Evolutionary conservation across 2,329 filamentous ascomycete genomes (phyloP).

Genomic region (Diaporthe citrichinensis): DNA sequence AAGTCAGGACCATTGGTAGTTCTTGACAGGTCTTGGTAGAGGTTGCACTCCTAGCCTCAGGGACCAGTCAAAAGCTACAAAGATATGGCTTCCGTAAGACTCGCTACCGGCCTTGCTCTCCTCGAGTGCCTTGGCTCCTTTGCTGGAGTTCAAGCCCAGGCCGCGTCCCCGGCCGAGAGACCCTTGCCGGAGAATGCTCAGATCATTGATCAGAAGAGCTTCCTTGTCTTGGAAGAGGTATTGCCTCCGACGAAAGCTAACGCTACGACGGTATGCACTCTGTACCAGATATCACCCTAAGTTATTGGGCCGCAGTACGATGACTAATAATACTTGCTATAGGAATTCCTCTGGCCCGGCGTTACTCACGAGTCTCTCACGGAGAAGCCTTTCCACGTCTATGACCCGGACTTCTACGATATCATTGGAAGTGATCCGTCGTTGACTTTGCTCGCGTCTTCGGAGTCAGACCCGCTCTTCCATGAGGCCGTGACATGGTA

Average conservation of each 20-base stretch:
- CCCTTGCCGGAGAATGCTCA: slow-evolving; percentile 2
- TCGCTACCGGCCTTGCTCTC: slow-evolving; percentile 1
- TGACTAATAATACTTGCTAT: neutral
- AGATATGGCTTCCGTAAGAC: slow-evolving; percentile 6
- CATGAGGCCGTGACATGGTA: slow-evolving; percentile 70
- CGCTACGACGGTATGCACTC: slow-evolving; percentile 14
- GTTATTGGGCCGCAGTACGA: neutral
- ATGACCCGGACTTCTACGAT: slow-evolving; percentile 64
- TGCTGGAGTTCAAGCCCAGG: slow-evolving; percentile 13
- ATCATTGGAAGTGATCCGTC: slow-evolving; percentile 64
- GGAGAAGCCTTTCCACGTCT: slow-evolving; percentile 61
- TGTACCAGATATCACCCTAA: neutral
- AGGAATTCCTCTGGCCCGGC: slow-evolving; percentile 25
- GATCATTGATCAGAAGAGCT: slow-evolving; percentile 23
- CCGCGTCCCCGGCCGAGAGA: neutral
- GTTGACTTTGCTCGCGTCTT: slow-evolving; percentile 62
- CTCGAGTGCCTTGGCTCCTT: slow-evolving; percentile 24
- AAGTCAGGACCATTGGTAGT: neutral
- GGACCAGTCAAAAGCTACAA: neutral
- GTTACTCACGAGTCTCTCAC: slow-evolving; percentile 24
- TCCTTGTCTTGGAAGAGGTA: slow-evolving; percentile 10
- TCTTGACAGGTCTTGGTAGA: neutral
- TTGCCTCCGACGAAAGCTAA: neutral
- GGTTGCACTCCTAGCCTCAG: slow-evolving; percentile 7
- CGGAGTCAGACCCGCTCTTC: slow-evolving; percentile 61